Conservation (phyloP, 768 basidiomycete species). For the Phanerochaete sordida region DNA sequence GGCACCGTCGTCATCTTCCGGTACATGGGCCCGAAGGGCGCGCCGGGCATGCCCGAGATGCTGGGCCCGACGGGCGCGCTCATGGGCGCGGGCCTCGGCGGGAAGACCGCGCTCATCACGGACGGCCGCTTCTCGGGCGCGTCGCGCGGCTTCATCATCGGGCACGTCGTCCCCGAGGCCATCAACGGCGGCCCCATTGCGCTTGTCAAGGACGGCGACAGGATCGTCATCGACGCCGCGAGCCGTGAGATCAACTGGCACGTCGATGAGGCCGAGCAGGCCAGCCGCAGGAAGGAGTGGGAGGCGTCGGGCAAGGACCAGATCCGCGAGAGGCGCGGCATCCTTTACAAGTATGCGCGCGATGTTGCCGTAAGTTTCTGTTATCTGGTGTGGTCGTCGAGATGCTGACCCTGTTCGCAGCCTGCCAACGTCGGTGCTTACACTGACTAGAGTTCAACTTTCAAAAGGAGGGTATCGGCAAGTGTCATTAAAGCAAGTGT, state of each 20-base stretch:
- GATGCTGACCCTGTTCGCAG: constrained; percentile 33
- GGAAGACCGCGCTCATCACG: constrained; percentile 78
- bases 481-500: neutral
- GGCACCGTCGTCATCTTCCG: constrained; percentile 80
- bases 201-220: constrained; percentile 80
- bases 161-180: constrained; percentile 63
- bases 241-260: constrained; percentile 67
- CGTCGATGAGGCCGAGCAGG: constrained; percentile 65
- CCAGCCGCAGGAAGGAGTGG: constrained; percentile 62
- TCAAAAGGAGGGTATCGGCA: neutral
- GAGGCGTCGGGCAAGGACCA: constrained; percentile 58
- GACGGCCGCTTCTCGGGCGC: constrained; percentile 91
- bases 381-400: constrained; percentile 3
- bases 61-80: constrained; percentile 71
- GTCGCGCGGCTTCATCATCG: constrained; percentile 62
- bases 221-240: constrained; percentile 68
- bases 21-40: constrained; percentile 88
- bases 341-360: constrained; percentile 77
- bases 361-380: constrained; percentile 75
- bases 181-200: constrained; percentile 84
- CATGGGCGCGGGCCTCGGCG: constrained; percentile 78
- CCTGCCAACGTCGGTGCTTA: constrained; percentile 82
- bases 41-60: constrained; percentile 89
- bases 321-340: constrained; percentile 68
- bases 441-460: constrained; percentile 52